Evolutionary conservation across 1,284 basidiomycete genomes (phyloP).

Genomic region (Omphalotus olearius): DNA sequence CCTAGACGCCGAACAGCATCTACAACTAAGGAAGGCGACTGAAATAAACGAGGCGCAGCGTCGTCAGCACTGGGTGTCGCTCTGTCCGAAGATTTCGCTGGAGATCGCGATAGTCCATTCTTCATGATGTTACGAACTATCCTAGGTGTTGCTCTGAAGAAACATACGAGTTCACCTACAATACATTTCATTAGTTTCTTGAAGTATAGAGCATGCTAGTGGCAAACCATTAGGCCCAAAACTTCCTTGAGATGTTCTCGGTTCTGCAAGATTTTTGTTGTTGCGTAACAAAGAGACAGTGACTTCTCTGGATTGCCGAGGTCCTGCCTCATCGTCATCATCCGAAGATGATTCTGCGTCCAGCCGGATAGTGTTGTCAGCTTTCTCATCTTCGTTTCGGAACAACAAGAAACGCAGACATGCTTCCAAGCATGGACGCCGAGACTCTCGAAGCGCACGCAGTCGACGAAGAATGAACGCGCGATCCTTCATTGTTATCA

Average conservation of each 20-base stretch:
- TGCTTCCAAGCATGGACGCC: conserved; percentile 76
- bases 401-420: conserved; percentile 81
- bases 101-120: conserved; percentile 45
- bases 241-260: conserved; percentile 74
- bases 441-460: conserved; percentile 62
- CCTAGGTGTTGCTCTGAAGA: conserved; percentile 76
- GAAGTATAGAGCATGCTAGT: not conserved
- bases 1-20: conserved; percentile 65
- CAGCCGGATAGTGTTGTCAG: conserved; percentile 30
- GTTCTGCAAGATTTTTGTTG: conserved; percentile 76
- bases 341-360: conserved; percentile 56
- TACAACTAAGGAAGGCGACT: conserved; percentile 60
- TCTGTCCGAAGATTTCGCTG: conserved; percentile 26
- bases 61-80: conserved; percentile 18
- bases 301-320: conserved; percentile 42
- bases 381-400: conserved; percentile 48
- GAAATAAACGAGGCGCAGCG: conserved; percentile 42
- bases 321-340: conserved; percentile 29
- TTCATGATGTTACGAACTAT: conserved; percentile 55
- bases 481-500: conserved; percentile 73
- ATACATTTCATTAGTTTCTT: not conserved
- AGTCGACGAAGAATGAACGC: conserved; percentile 76
- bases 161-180: conserved; percentile 79
- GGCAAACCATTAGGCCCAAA: conserved; percentile 81
- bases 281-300: conserved; percentile 51